Evolutionary conservation across 495 filamentous ascomycete genomes (phyloP), one percentile per base, ranked within the genome.

Genomic region (Gamarada debralockiae): DNA sequence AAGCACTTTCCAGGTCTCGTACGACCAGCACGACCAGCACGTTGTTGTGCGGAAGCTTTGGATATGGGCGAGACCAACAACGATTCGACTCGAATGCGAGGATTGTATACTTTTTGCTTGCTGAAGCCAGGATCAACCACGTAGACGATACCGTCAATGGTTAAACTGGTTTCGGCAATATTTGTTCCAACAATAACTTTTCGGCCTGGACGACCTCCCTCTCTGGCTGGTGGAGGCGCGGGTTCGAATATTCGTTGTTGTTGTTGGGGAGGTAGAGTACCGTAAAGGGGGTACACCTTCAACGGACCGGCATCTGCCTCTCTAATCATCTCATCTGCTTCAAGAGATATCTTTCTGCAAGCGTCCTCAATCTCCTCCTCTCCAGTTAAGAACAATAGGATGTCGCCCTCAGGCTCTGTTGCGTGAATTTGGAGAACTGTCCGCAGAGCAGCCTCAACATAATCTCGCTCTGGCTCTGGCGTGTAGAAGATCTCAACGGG

Each of bases 91-190:
- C 95, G 87, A 50, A 96, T 89, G 48, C 95, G 84, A 21, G 95
- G 92, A 64, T 97, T 96, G 78, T 97, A 99, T 56, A 99, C 91
- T 71, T 99, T 99, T 67, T 99, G 95, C 76, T 99, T 99, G 67
- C 89, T 95, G 73, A 99, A 99, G 18, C 95, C 95, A 6, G 95
- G 93, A 65, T 99, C 95, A 8, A 99, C 92, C 15, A 99, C 95
- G 58, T 96, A 99, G 21, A 99, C 95, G 53, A 99, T 97, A 65
- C 95, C 95, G 65, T 99, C 95, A 47, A 99, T 99, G 34, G 95
- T 99, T 65, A 97, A 82, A 53, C 84, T 90, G 0, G 95, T 99
- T 72, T 99, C 95, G 7, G 95, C 95, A 65, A 99, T 97, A 65
- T 99, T 99, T 45, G 95, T 99, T 3, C 91, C 86, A 24, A 99